Evolutionary conservation across 805 yeast genomes (phyloP).

Genomic region (Komagataella phaffii): DNA sequence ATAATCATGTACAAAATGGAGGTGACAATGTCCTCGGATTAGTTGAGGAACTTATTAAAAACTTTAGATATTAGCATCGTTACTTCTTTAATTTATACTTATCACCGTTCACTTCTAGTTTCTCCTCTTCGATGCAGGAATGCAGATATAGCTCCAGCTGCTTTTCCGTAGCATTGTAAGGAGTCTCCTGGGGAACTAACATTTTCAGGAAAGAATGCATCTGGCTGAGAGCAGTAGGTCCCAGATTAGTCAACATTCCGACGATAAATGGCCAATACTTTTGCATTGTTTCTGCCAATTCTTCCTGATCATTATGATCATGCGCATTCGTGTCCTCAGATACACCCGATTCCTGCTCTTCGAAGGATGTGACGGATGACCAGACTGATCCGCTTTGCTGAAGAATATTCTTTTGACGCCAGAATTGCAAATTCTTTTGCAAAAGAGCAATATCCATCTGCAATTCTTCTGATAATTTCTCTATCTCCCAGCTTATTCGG

Average conservation of each 20-base stretch:
- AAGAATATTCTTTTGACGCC: background rate
- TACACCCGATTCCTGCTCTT: background rate
- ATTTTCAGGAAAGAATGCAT: slow-evolving; percentile 40
- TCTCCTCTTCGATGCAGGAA: slow-evolving; percentile 28
- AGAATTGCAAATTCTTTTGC: background rate
- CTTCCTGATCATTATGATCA: background rate
- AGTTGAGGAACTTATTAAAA: background rate
- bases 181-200: slow-evolving; percentile 39
- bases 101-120: slow-evolving; percentile 20
- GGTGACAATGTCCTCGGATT: background rate
- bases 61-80: background rate
- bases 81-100: slow-evolving; percentile 18
- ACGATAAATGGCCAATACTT: slow-evolving; percentile 32
- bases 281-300: slow-evolving; percentile 2
- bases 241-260: slow-evolving; percentile 47
- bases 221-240: slow-evolving; percentile 29
- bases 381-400: background rate
- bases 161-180: slow-evolving; percentile 22
- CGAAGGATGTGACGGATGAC: background rate
- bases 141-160: slow-evolving; percentile 28
- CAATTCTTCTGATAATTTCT: slow-evolving; percentile 1
- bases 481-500: background rate
- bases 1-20: slow-evolving; percentile 3
- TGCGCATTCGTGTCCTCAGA: background rate
- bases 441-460: slow-evolving; percentile 2